Base-by-base conservation (phyloP, 2,329 filamentous ascomycete genomes). In the Drechslerella dactyloides region DNA sequence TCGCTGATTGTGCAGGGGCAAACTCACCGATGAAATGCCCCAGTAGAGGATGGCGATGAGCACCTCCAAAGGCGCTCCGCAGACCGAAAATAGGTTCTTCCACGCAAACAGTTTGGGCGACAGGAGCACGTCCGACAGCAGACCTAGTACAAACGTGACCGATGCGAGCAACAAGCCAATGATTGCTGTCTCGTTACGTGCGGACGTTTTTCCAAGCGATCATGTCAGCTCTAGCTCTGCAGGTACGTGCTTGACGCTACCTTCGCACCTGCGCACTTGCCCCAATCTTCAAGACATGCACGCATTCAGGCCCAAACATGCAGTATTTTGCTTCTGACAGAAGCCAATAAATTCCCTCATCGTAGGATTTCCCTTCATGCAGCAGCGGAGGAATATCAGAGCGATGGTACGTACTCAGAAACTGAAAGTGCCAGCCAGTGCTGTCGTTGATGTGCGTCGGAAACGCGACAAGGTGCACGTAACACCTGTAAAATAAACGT, bases 41-140 rank as follows among this genome's bases (percentile, higher is more conserved):
- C 89, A 91, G 80, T 92, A 92, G 1, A 93, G 80, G 30, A 90
- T 80, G 74, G 84, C 87, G 77, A 93, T 89, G 60, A 91, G 81
- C 23, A 88, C 85, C 78, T 90, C 89, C 66, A 92, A 81, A 0
- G 90, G 90, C 8, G 89, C 84, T 42, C 86, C 85, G 72, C 86
- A 83, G 11, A 90, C 82, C 2, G 87, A 84, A 35, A 91, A 80
- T 1, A 83, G 80, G 78, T 92, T 92, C 79, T 92, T 92, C 63
- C 84, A 77, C 1, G 80, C 77, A 79, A 91, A 91, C 11, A 90
- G 81, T n/a, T 77, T 77, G 0, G 79, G 80, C 37, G 82, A 87
- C 24, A 85, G 78, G 0, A 85, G 86, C 7, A 90, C 75, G 78
- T 92, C 89, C 59, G 89, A 87, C 37, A 88, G 77, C 2, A 89